Base-by-base conservation (phyloP, 1,284 basidiomycete genomes). In the Paramarasmius palmivorus region DNA sequence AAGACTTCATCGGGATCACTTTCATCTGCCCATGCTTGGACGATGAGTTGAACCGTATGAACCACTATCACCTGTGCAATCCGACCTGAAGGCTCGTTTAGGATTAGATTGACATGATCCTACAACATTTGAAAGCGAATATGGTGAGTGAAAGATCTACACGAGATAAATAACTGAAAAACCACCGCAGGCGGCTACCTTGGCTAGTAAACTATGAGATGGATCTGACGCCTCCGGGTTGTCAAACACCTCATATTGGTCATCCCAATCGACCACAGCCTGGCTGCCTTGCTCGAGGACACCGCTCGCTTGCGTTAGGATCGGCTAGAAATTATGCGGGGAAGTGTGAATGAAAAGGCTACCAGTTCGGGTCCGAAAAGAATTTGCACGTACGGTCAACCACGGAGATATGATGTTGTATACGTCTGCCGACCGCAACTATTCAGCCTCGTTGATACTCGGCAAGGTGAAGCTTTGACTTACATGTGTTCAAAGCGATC, bases 321-420 rank as follows among this genome's bases (percentile, higher is more conserved):
- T 75, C 14, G 86, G 86, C 76, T 86, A n/a, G n/a, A n/a, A n/a
- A n/a, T n/a, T n/a, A 65, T 19, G 69, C 59, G 45, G 19, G 38
- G 29, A 42, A n/a, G n/a, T n/a, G n/a, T n/a, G n/a, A n/a, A n/a
- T n/a, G n/a, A n/a, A n/a, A n/a, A n/a, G n/a, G n/a, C n/a, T n/a
- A n/a, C n/a, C n/a, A n/a, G n/a, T n/a, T n/a, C n/a, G n/a, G n/a
- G n/a, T n/a, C n/a, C n/a, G n/a, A 36, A 25, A 10, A 15, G 19
- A 6, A 26, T 26, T 35, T 5, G 15, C 8, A 6, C 46, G 19
- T 61, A 82, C 82, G 53, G 76, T 73, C 34, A 86, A 65, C 60
- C 81, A 86, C 4, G 88, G 87, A 42, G 88, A 85, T 56, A 90
- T 72, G 53, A 86, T 76, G n/a, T 85, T 86, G 65, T 87, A 87